Evolutionary conservation across 2,329 filamentous ascomycete genomes (phyloP), one percentile per base, ranked within the genome.

Genomic region (Colletotrichum theobromicola): DNA sequence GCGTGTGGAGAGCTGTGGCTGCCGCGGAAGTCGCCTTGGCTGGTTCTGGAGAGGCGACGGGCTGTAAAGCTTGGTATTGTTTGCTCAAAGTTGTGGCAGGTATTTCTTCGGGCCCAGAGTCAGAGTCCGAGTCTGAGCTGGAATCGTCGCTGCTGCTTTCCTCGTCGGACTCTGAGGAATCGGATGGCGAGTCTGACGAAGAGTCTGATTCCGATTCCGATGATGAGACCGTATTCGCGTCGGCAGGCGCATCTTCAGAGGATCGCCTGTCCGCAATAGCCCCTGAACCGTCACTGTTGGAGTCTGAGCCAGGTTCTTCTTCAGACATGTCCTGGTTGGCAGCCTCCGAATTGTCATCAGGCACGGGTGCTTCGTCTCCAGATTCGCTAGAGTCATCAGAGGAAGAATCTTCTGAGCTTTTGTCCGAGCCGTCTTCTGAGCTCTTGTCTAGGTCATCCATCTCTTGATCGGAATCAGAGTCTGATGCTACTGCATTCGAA

Each of bases 91-190:
- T 74, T 69, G 83, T 86, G 57, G 63, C 85, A 0, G 86, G 82
- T 32, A 80, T 35, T 72, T 84, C 84, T 61, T 87, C 85, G 0
- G 82, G 80, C 34, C 81, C 81, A 3, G 81, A 81, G 13, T 79
- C 42, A 0, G 42, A 46, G 42, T 46, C 42, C 12, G 42, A 46
- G 42, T 46, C 80, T 1, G 83, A 83, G 42, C 61, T 74, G 18
- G 76, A 77, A n/a, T 75, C 76, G 8, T 77, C 75, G 50, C 72
- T 75, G 46, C 76, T 76, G 55, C 73, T 76, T 28, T 70, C 64
- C 18, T 42, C 62, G 4, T 62, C 55, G 9, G 62, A 72, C 5
- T 46, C 42, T 13, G 42, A 46, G 8, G 61, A 61, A 10, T 66
- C 72, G 4, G 72, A 74, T 3, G 62, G 62, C 7, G 67, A 72